A percentile compares a stretch with the other conserved stretches of the same genome.
Evolutionary conservation across 1,139 yeast species (phyloP).

Genomic region (Yamadazyma atlantica): DNA sequence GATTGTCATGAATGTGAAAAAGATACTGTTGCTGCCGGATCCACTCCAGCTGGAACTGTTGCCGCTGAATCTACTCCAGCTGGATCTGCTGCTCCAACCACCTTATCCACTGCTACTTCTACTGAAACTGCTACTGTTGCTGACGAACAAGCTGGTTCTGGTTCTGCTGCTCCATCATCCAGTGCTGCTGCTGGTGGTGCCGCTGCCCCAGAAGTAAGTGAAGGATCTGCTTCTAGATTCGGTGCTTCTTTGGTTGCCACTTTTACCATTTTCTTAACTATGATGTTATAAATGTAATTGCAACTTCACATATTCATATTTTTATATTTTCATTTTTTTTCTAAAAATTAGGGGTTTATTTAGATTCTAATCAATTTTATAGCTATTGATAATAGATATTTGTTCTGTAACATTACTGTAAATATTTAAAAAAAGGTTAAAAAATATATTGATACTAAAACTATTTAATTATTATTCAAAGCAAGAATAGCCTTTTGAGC

Average conservation of each 20-base stretch:
- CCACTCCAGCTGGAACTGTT: constrained; percentile 5
- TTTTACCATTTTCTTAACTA: constrained; percentile 6
- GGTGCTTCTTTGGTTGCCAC: constrained; percentile 8
- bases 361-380: constrained; percentile 2
- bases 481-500: constrained; percentile 32
- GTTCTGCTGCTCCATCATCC: not conserved
- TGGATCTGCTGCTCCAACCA: constrained; percentile 1
- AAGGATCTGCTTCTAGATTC: constrained; percentile 9
- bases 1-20: constrained; percentile 1
- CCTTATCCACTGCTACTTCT: constrained; percentile 2
- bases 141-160: constrained; percentile 1
- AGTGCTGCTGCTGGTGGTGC: constrained; percentile 2
- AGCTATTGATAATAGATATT: constrained; percentile 2
- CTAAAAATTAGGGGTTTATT: constrained; percentile 1
- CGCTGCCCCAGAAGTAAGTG: constrained; percentile 4
- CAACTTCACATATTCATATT: not conserved
- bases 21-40: constrained; percentile 5
- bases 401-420: not conserved
- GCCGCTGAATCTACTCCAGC: constrained; percentile 4
- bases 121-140: constrained; percentile 1
- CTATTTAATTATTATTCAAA: not conserved
- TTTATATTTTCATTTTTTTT: not conserved
- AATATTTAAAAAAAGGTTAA: too few species aligned
- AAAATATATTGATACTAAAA: not conserved
- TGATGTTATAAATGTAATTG: constrained; percentile 3